Evolutionary conservation across 2,329 filamentous ascomycete genomes (phyloP).

Genomic region (Lecanicillium sp.): DNA sequence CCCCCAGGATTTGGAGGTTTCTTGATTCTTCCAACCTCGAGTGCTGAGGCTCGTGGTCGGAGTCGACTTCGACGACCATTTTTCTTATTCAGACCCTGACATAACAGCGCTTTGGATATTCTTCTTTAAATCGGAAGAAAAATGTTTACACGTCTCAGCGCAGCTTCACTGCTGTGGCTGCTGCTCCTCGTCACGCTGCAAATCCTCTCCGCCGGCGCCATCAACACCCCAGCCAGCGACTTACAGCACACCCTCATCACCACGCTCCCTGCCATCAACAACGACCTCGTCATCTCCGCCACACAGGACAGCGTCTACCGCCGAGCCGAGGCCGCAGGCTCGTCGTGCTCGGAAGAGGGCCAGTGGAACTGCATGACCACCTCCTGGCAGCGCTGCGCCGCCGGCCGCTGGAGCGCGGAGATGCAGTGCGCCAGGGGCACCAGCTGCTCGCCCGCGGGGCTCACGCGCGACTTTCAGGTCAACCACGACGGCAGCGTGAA

Average conservation of each 20-base stretch:
- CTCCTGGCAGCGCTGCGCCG: constrained; percentile 45
- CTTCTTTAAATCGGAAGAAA: too few relatives aligned
- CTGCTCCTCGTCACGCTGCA: neutral
- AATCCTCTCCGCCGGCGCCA: too few relatives aligned
- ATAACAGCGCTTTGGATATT: too few relatives aligned
- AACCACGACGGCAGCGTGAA: constrained; percentile 23
- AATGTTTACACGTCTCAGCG: too few relatives aligned
- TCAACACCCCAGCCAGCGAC: neutral
- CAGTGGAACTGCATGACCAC: constrained; percentile 48
- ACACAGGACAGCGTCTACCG: neutral
- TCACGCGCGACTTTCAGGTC: constrained; percentile 35
- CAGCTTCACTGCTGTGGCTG: constrained; percentile 4
- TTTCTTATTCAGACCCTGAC: too few relatives aligned
- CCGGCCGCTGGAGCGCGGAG: constrained; percentile 40
- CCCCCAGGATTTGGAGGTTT: too few relatives aligned
- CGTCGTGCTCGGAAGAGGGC: constrained; percentile 41
- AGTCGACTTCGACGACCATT: too few relatives aligned
- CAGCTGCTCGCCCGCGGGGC: constrained; percentile 37
- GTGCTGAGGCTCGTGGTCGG: too few relatives aligned
- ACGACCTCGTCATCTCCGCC: neutral
- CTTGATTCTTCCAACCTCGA: too few relatives aligned
- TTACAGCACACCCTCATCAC: neutral
- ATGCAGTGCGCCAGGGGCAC: constrained; percentile 40
- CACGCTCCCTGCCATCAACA: too few relatives aligned
- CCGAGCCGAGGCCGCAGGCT: constrained; percentile 29